phyloP scores from a whole-genome alignment of 371 early-diverging fungal genomes.

The Sporodiniella umbellata region DNA sequence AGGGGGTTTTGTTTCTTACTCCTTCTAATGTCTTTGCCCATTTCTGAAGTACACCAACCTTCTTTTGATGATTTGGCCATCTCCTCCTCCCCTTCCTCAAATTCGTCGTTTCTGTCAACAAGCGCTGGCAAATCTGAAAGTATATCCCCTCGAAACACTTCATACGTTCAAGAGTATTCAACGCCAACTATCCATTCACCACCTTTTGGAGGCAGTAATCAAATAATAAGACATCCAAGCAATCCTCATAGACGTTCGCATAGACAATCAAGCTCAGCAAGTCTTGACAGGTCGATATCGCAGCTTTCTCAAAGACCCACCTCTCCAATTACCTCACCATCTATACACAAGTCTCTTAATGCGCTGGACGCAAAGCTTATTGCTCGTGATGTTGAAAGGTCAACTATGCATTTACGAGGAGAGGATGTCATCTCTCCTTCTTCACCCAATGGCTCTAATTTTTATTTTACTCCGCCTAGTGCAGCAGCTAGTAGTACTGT shows the following conservation, averaged over 20 bases:
- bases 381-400: constrained; percentile 55
- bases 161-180: constrained; percentile 17
- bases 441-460: constrained; percentile 24
- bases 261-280: constrained; percentile 12
- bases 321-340: constrained; percentile 38
- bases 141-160: constrained; percentile 23
- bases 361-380: constrained; percentile 65
- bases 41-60: background rate
- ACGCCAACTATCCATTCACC: constrained; percentile 28
- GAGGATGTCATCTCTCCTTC: constrained; percentile 32
- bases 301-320: constrained; percentile 38
- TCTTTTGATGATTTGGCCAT: background rate
- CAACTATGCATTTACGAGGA: constrained; percentile 25
- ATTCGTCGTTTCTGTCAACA: constrained; percentile 29
- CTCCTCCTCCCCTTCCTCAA: constrained; percentile 51
- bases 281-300: constrained; percentile 29
- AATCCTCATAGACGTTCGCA: constrained; percentile 12
- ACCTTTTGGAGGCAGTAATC: constrained; percentile 37
- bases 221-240: constrained; percentile 32
- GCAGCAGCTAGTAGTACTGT: constrained; percentile 1
- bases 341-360: constrained; percentile 50
- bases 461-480: constrained; percentile 14
- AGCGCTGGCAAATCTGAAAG: constrained; percentile 8
- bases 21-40: background rate
- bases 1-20: background rate